phyloP scores from a whole-genome alignment of 2,329 filamentous ascomycete genomes.

The Aspergillus pseudonomiae region DNA sequence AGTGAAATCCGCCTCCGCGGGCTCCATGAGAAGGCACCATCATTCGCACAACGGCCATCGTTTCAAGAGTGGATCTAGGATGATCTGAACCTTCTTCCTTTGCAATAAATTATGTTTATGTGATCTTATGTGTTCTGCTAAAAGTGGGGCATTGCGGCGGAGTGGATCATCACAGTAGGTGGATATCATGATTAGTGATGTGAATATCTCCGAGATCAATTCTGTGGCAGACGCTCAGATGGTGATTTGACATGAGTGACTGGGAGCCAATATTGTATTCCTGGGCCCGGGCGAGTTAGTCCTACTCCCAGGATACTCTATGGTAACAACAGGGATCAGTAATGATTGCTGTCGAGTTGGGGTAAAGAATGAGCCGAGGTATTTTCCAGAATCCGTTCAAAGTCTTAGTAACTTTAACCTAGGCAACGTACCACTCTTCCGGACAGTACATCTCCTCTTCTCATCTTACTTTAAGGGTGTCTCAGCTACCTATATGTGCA shows the following conservation, averaged over 20 bases:
- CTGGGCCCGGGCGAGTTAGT: neutral
- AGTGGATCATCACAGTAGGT: neutral
- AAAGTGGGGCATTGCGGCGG: neutral
- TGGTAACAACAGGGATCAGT: neutral
- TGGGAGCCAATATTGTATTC: neutral
- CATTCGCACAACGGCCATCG: neutral
- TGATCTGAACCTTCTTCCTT: neutral
- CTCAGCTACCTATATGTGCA: neutral
- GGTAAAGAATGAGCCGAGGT: neutral
- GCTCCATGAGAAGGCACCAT: neutral
- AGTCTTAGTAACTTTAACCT: neutral
- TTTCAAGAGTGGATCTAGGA: neutral
- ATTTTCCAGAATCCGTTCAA: neutral
- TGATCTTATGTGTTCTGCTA: neutral
- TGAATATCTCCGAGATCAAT: neutral
- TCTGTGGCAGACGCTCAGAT: neutral
- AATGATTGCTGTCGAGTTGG: neutral
- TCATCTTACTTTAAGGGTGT: neutral
- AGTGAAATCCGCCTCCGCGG: neutral
- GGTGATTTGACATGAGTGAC: neutral
- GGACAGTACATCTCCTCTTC: neutral
- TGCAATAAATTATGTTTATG: constrained; percentile 2
- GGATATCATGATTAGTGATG: constrained; percentile 1
- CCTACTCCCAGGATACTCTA: neutral
- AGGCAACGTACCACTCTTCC: neutral